phyloP scores from a whole-genome alignment of 2,329 filamentous ascomycete genomes.

The Cryphonectria parasitica region DNA sequence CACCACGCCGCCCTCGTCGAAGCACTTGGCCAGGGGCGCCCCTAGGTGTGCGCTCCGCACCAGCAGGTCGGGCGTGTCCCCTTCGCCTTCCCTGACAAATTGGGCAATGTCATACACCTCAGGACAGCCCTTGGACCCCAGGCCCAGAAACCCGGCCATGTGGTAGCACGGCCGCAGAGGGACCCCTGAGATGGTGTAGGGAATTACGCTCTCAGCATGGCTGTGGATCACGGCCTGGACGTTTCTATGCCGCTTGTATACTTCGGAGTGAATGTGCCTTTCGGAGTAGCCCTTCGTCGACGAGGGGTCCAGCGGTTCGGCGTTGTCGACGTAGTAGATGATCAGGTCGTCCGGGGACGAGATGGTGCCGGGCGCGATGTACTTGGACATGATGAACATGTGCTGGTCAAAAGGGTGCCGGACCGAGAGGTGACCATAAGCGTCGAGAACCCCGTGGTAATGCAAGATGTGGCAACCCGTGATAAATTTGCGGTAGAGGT shows the following conservation, averaged over 20 bases:
- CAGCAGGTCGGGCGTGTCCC: conserved; percentile 42
- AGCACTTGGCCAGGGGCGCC: conserved; percentile 39
- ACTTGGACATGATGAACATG: conserved; percentile 53
- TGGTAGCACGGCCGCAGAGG: conserved; percentile 47
- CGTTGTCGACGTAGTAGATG: conserved; percentile 48
- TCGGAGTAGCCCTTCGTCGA: conserved; percentile 47
- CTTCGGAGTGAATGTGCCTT: conserved; percentile 51
- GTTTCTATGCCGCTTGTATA: conserved; percentile 45
- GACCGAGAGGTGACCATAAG: conserved; percentile 58
- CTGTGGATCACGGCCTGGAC: conserved; percentile 49
- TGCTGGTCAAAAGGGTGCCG: conserved; percentile 50
- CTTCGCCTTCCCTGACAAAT: conserved; percentile 30
- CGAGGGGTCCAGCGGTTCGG: conserved; percentile 44
- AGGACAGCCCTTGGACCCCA: conserved; percentile 34
- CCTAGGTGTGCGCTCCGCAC: conserved; percentile 42
- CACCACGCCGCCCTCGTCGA: conserved; percentile 39
- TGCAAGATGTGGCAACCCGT: conserved; percentile 56
- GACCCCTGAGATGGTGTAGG: conserved; percentile 46
- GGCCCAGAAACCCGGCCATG: conserved; percentile 48
- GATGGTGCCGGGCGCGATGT: conserved; percentile 52
- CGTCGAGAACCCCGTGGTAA: conserved; percentile 53
- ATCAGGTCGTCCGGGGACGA: conserved; percentile 49
- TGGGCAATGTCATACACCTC: conserved; percentile 40
- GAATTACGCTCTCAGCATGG: conserved; percentile 47
- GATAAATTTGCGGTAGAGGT: conserved; percentile 39